A percentile compares a stretch with the other conserved stretches of the same genome.
phyloP scores from a whole-genome alignment of 208 protist genomes.

The Trypanosoma platydactyli region DNA sequence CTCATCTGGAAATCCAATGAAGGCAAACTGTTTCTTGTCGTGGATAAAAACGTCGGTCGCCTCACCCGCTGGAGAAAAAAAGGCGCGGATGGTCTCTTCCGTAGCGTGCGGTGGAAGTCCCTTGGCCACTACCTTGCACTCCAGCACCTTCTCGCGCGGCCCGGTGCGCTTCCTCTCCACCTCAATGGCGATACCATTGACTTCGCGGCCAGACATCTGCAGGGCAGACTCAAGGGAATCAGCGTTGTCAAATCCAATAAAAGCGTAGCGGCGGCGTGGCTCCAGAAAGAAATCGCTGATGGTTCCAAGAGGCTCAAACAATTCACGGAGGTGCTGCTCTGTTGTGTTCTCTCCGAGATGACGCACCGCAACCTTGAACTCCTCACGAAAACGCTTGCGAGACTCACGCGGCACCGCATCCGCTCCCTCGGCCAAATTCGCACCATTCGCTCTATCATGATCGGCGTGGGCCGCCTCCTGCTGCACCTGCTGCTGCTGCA shows the following conservation, averaged over 20 bases:
- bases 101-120: constrained; percentile 35
- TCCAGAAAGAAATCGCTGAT: constrained; percentile 58
- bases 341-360: constrained; percentile 37
- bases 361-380: constrained; percentile 48
- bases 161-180: constrained; percentile 43
- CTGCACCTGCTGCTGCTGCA: not conserved
- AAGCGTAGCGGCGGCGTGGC: constrained; percentile 38
- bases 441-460: constrained; percentile 11
- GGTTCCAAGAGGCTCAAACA: constrained; percentile 47
- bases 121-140: constrained; percentile 45
- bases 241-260: constrained; percentile 46
- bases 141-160: constrained; percentile 24
- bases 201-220: constrained; percentile 15
- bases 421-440: constrained; percentile 29
- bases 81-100: constrained; percentile 34
- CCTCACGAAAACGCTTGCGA: constrained; percentile 22
- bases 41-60: constrained; percentile 52
- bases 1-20: constrained; percentile 46
- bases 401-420: constrained; percentile 18
- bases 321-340: constrained; percentile 39
- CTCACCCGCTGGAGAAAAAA: constrained; percentile 48
- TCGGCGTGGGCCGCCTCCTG: not conserved
- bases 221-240: constrained; percentile 28
- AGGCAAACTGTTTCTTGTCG: constrained; percentile 38
- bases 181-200: constrained; percentile 24